Conservation (phyloP, 768 basidiomycete species). For the Tricholoma hemisulphureum region DNA sequence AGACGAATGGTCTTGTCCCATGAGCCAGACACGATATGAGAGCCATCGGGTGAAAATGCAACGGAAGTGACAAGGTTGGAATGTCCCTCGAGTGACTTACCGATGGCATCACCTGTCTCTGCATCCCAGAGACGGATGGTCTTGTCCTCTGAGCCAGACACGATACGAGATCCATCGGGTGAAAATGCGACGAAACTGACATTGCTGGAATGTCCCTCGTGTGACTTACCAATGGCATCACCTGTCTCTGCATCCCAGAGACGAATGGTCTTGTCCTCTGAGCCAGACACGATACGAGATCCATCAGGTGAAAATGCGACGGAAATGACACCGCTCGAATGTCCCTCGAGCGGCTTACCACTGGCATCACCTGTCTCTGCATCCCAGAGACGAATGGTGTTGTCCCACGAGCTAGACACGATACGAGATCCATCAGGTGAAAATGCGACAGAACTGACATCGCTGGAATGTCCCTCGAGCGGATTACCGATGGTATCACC, state of each 20-base stretch:
- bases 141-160: neutral
- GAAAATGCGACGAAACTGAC: constrained; percentile 20
- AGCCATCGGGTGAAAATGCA: constrained; percentile 7
- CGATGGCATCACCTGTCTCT: neutral
- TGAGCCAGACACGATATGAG: constrained; percentile 7
- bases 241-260: neutral
- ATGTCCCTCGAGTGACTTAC: constrained; percentile 7
- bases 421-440: constrained; percentile 4
- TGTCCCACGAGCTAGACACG: neutral
- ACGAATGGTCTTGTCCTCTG: neutral
- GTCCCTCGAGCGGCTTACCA: constrained; percentile 1
- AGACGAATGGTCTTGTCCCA: constrained; percentile 9
- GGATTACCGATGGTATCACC: too few species aligned
- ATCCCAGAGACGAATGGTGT: neutral
- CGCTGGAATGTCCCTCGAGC: neutral
- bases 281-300: neutral
- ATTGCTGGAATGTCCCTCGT: neutral
- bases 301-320: constrained; percentile 19
- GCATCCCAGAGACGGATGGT: neutral
- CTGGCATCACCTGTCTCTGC: neutral
- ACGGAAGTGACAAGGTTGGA: constrained; percentile 9
- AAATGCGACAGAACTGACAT: constrained; percentile 17
- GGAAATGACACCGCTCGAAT: neutral
- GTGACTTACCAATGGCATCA: constrained; percentile 3
- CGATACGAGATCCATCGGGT: neutral